Percentiles rank a stretch among this genome's conserved stretches.
Conservation (phyloP, 306 rosid genomes). For the Boehmeria nivea region DNA sequence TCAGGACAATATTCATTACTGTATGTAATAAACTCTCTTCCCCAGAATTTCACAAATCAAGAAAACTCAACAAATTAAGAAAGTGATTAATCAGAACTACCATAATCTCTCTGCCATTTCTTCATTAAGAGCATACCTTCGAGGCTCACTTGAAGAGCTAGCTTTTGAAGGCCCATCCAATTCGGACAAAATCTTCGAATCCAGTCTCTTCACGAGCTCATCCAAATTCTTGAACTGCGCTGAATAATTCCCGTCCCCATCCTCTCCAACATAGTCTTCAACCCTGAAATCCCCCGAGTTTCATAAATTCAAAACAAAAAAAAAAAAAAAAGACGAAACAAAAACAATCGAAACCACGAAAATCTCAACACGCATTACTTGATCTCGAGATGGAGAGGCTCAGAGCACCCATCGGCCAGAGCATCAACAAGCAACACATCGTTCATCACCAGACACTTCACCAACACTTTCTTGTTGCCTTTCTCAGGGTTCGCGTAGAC, state of each 20-base stretch:
- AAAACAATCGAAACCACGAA: not conserved
- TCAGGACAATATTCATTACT: too few species aligned
- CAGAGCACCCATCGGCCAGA: slow-evolving; percentile 41
- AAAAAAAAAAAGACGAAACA: not conserved
- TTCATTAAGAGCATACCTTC: slow-evolving; percentile 34
- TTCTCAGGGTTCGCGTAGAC: slow-evolving; percentile 60
- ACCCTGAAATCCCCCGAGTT: slow-evolving; percentile 42
- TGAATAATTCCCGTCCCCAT: slow-evolving; percentile 53
- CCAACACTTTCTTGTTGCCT: slow-evolving; percentile 57
- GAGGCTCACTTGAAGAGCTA: slow-evolving; percentile 28
- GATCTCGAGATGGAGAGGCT: slow-evolving; percentile 61
- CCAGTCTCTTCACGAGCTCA: slow-evolving; percentile 48
- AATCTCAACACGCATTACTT: slow-evolving; percentile 32
- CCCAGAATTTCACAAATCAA: too few species aligned
- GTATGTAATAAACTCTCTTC: too few species aligned
- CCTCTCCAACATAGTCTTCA: slow-evolving; percentile 48
- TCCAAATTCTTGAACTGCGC: slow-evolving; percentile 69
- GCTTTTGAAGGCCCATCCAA: slow-evolving; percentile 45
- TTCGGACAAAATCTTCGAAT: slow-evolving; percentile 46
- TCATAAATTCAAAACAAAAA: not conserved
- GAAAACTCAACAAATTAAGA: too few species aligned
- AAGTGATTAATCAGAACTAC: too few species aligned
- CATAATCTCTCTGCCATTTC: too few species aligned
- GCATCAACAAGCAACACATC: slow-evolving; percentile 56
- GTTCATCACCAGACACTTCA: slow-evolving; percentile 74